A percentile compares a stretch with the other conserved stretches of the same genome.
phyloP scores from a whole-genome alignment of 208 protist species.

The Trypanosoma lewisi region DNA sequence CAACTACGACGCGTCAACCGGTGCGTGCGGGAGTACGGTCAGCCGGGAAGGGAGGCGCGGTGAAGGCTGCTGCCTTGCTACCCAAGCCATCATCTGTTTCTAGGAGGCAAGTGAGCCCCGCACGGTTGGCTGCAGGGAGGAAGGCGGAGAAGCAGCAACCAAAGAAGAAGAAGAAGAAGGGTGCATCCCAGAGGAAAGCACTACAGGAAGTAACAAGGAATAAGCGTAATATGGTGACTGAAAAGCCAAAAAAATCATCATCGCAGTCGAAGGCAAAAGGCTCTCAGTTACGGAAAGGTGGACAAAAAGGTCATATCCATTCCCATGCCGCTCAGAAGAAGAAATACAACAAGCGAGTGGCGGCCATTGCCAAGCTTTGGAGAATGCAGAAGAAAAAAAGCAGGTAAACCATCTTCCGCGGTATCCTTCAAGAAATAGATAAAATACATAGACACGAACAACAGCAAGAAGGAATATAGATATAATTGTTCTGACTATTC shows the following conservation, averaged over 20 bases:
- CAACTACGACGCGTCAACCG: not conserved
- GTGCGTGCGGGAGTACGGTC: not conserved
- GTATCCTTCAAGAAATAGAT: slow-evolving; percentile 6
- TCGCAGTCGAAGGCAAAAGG: not conserved
- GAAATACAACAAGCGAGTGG: slow-evolving; percentile 87
- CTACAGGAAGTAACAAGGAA: not conserved
- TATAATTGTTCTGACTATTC: not conserved
- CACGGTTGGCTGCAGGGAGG: not conserved
- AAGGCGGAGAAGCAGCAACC: not conserved
- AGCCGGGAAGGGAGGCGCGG: not conserved
- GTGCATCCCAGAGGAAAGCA: not conserved
- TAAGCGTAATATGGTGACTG: not conserved
- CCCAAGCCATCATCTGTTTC: not conserved
- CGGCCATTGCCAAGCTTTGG: slow-evolving; percentile 80
- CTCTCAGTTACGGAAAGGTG: slow-evolving; percentile 3
- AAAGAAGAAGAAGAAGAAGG: not conserved
- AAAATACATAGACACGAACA: not conserved
- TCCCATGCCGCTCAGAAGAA: slow-evolving; percentile 53
- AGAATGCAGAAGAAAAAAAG: slow-evolving; percentile 44
- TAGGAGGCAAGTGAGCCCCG: not conserved
- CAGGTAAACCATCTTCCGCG: not conserved
- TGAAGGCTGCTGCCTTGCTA: not conserved
- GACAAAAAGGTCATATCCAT: slow-evolving; percentile 25
- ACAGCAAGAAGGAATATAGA: not conserved
- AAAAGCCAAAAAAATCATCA: not conserved